Evolutionary conservation across 2,329 filamentous ascomycete genomes (phyloP).

Genomic region (Venturia effusa): DNA sequence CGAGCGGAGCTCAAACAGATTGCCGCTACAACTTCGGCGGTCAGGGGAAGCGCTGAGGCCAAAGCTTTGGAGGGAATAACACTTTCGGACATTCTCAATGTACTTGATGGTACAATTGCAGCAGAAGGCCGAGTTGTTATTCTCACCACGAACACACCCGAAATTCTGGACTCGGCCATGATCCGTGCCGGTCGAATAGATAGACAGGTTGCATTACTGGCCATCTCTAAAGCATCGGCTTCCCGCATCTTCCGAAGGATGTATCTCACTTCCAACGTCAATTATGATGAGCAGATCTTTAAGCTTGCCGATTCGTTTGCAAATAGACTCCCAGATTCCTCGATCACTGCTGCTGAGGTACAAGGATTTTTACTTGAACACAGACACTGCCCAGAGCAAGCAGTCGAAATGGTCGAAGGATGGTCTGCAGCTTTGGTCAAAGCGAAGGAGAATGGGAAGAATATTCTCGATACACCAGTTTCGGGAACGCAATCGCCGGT

Average conservation of each 20-base stretch:
- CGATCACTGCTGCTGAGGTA: slow-evolving; percentile 23
- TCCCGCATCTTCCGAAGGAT: neutral
- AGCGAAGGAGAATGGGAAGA: neutral
- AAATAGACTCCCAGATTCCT: slow-evolving; percentile 18
- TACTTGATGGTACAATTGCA: slow-evolving; percentile 16
- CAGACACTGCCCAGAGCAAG: neutral
- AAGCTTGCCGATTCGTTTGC: slow-evolving; percentile 19
- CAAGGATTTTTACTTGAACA: slow-evolving; percentile 11
- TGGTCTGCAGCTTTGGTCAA: neutral
- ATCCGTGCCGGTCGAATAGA: slow-evolving; percentile 18
- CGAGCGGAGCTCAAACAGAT: neutral
- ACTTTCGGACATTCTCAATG: slow-evolving; percentile 18
- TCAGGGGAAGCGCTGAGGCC: neutral
- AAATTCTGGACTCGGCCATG: slow-evolving; percentile 17
- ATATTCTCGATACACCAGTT: neutral
- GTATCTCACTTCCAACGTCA: neutral
- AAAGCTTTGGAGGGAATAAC: neutral
- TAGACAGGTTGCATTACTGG: slow-evolving; percentile 3
- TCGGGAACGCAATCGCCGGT: neutral
- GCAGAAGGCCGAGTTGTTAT: slow-evolving; percentile 18
- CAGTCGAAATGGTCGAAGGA: neutral
- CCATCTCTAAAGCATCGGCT: neutral
- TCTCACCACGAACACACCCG: slow-evolving; percentile 20
- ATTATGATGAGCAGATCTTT: slow-evolving; percentile 13
- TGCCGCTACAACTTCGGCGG: neutral